Percentiles rank a stretch among this genome's conserved stretches.
phyloP scores from a whole-genome alignment of 495 filamentous ascomycete genomes.

The Hypomontagnella monticulosa region DNA sequence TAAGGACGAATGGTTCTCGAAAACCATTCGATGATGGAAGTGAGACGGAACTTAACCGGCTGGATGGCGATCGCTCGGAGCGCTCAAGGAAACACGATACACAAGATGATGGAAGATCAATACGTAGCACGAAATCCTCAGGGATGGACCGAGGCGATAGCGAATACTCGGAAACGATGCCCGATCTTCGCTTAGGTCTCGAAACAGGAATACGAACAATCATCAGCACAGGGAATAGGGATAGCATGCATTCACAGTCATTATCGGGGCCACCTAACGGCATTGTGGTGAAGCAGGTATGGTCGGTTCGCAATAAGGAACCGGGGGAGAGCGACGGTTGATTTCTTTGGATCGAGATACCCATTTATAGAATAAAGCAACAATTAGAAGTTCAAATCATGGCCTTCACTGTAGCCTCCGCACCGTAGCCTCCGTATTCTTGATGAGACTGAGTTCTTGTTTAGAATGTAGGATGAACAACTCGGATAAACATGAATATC shows the following conservation, averaged over 20 bases:
- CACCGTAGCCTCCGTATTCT: no score
- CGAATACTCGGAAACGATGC: constrained; percentile 21
- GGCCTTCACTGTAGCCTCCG: not conserved
- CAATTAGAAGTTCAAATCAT: not conserved
- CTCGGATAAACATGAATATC: no score
- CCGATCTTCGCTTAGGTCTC: constrained; percentile 28
- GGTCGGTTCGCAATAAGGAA: constrained; percentile 38
- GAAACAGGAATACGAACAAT: constrained; percentile 39
- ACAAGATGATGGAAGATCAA: constrained; percentile 30
- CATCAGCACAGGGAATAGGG: constrained; percentile 36
- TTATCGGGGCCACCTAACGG: constrained; percentile 15
- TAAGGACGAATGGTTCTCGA: constrained; percentile 18
- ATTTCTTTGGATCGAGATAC: constrained; percentile 3
- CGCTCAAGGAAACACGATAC: constrained; percentile 12
- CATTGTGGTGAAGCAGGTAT: constrained; percentile 42
- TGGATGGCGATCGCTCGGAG: constrained; percentile 22
- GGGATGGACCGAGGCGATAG: constrained; percentile 1
- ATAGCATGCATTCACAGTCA: constrained; percentile 32
- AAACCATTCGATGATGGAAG: constrained; percentile 31
- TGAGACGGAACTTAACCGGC: constrained; percentile 38
- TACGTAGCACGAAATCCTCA: constrained; percentile 35
- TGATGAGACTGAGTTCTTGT: no score
- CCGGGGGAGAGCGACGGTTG: constrained; percentile 16
- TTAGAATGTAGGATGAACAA: no score
- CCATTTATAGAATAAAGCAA: not conserved